phyloP scores from a whole-genome alignment of 139 green algal genomes.

The Chlorella sp. region DNA sequence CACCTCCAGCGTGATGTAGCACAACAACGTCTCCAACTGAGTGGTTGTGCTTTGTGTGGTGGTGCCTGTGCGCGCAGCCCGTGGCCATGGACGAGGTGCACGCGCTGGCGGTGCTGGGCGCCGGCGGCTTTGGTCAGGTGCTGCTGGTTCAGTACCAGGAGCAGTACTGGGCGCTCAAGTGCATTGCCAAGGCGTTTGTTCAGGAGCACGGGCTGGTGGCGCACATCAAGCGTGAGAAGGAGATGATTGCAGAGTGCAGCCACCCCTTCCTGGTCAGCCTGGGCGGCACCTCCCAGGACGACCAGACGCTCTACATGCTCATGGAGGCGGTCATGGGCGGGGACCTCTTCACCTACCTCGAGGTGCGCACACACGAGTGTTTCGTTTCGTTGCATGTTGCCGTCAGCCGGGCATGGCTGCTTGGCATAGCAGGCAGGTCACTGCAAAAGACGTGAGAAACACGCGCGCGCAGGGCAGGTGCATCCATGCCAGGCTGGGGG shows the following conservation, averaged over 20 bases:
- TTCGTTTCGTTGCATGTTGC: no score
- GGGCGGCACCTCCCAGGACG: conserved; percentile 58
- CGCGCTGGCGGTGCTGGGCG: conserved; percentile 66
- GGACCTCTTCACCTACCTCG: conserved; percentile 91
- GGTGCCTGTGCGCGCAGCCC: neutral
- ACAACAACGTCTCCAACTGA: no score
- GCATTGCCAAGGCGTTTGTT: conserved; percentile 76
- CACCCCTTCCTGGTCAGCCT: conserved; percentile 83
- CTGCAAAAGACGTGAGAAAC: no score
- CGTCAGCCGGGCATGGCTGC: no score
- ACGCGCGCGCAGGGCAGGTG: no score
- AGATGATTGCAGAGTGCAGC: conserved; percentile 16
- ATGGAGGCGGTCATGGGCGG: conserved; percentile 87
- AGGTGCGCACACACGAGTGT: conserved; percentile 21
- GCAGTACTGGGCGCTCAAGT: conserved; percentile 72
- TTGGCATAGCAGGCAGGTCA: no score
- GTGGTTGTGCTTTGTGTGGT: no score
- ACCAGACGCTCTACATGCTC: conserved; percentile 76
- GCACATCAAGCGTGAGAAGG: conserved; percentile 83
- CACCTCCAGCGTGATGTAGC: no score
- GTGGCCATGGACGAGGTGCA: conserved; percentile 39
- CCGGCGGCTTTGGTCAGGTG: conserved; percentile 83
- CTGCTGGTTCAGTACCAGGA: conserved; percentile 61
- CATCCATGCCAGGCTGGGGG: no score
- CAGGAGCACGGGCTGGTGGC: conserved; percentile 66